Percentiles rank a stretch among this genome's conserved stretches.
These are phyloP conservation scores for Stromatinia cepivora DNA, from an alignment of 2,329 filamentous ascomycete species.

Conservation along the genomic window DNA sequence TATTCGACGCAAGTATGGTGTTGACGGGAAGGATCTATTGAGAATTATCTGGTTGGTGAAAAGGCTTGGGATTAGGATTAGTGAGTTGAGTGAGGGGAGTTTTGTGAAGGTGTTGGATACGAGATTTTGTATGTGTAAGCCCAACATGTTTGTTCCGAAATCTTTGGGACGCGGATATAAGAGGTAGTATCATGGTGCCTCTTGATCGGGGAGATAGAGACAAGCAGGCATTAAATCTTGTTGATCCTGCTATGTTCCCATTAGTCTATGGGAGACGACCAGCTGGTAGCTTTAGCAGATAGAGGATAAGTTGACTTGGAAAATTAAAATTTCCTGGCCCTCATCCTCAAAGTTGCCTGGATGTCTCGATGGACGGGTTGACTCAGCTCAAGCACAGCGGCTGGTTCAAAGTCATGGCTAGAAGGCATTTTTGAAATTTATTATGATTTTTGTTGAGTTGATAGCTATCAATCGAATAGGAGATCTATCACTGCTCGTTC, in stretches of 20 bases:
- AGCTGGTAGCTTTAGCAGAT: neutral
- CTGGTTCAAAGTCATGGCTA: too few species aligned
- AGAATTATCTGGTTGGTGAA: neutral
- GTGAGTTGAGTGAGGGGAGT: neutral
- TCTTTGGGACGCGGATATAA: neutral
- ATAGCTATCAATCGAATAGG: too few species aligned
- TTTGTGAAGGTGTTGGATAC: neutral
- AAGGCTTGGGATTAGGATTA: too few species aligned
- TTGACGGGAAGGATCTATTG: neutral
- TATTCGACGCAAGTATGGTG: neutral
- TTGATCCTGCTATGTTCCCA: neutral
- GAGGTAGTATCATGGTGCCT: neutral
- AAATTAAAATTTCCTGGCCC: neutral
- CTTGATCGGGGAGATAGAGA: neutral
- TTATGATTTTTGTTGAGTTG: too few species aligned
- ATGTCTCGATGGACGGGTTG: too few species aligned
- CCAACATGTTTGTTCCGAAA: neutral
- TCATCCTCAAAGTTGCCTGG: neutral
- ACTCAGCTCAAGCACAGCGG: too few species aligned
- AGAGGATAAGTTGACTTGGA: neutral
- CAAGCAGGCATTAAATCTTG: neutral
- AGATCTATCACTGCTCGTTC: too few species aligned
- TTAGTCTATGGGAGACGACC: neutral
- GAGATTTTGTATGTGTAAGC: neutral
- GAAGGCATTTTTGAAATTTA: too few species aligned